Evolutionary conservation across 2,329 filamentous ascomycete genomes (phyloP), one percentile per base, ranked within the genome.

Genomic region (Colletotrichum tanaceti): DNA sequence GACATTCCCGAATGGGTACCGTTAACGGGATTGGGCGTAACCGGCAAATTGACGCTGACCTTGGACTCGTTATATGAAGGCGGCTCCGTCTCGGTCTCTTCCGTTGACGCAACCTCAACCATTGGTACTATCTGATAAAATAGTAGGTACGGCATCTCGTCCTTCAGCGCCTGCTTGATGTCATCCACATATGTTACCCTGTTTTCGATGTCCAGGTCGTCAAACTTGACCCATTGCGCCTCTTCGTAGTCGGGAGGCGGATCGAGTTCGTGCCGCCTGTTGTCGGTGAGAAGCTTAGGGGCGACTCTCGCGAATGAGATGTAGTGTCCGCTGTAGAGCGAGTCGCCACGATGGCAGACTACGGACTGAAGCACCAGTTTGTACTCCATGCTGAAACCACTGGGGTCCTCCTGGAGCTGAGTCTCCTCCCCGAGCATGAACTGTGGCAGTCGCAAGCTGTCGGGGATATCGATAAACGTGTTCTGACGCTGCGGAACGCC

Each of bases 111-210:
- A 9, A 91, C 86, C 64, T 94, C 92, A 38, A 93, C 88, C 74
- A 97, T 93, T 0, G 95, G 94, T 38, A 97, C 87, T 47, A 98
- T 93, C 78, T 98, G 95, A 75, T 98, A 99, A 79, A 98, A 98
- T 0, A 99, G 84, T 7, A 98, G 86, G 77, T 98, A 98, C 0
- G 96, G 95, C 77, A 93, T 97, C 77, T 98, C 94, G n/a, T 91
- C 87, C 72, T 89, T 91, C 58, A 98, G 81, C 0, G 93, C 91
- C 72, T 91, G 81, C 70, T 92, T 90, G 73, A 90, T 88, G 71
- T 98, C 91, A 74, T 97, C 89, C 57, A 98, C 90, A 63, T 91
- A 86, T 0, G 85, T 86, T 3, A 98, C 91, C 32, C 95, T 88
- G 64, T 90, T 85, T 43, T 87, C 83, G 0, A 88, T 82, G 0